Percentiles rank a stretch among this genome's conserved stretches.
Conservation (phyloP, 2,329 filamentous ascomycete species). For the Pseudogymnoascus sp. region DNA sequence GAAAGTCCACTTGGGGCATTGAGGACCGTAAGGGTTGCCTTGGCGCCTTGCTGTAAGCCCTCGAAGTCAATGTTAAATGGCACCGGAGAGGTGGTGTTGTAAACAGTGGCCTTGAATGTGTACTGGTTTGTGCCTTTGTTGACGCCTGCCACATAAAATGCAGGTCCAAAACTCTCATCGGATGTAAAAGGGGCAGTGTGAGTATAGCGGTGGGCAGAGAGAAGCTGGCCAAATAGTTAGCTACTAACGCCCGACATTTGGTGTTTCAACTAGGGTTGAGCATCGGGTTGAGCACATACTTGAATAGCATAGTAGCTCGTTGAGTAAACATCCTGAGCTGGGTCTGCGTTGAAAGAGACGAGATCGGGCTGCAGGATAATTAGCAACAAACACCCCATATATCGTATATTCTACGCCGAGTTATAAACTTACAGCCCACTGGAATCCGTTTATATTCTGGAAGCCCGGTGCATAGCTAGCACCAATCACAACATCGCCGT, state of each 20-base stretch:
- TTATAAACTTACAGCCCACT: slow-evolving; percentile 24
- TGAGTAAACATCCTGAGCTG: slow-evolving; percentile 40
- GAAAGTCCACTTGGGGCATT: slow-evolving; percentile 27
- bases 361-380: slow-evolving; percentile 22
- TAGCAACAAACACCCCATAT: not conserved
- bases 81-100: slow-evolving; percentile 43
- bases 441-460: slow-evolving; percentile 23
- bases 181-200: slow-evolving; percentile 39
- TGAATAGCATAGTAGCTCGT: slow-evolving; percentile 44
- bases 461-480: slow-evolving; percentile 24
- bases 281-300: slow-evolving; percentile 22
- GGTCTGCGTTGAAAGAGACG: slow-evolving; percentile 30
- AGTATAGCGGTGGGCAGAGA: slow-evolving; percentile 39
- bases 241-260: not conserved
- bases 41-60: slow-evolving; percentile 31
- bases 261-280: slow-evolving; percentile 12
- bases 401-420: not conserved
- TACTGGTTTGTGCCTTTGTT: slow-evolving; percentile 35
- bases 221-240: slow-evolving; percentile 28
- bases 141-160: slow-evolving; percentile 44
- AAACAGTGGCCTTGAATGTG: slow-evolving; percentile 46
- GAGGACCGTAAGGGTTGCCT: slow-evolving; percentile 39
- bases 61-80: slow-evolving; percentile 41
- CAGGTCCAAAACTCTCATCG: slow-evolving; percentile 33
- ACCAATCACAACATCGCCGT: slow-evolving; percentile 21